These are phyloP conservation scores for Passalora sequoiae DNA, from an alignment of 2,329 filamentous ascomycete genomes.

Conservation along the genomic window DNA sequence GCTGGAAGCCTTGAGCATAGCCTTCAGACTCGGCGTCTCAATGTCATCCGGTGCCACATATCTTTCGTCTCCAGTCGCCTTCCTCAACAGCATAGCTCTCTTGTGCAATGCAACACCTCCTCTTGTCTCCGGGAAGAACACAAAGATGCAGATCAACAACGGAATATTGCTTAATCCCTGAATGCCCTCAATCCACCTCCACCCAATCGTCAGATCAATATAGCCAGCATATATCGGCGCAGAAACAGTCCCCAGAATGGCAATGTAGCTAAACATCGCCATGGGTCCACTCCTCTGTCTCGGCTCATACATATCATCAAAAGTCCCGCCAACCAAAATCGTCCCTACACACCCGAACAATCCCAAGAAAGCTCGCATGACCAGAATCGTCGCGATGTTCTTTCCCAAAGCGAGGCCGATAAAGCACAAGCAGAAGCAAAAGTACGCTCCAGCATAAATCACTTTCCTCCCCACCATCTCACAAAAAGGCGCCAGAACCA, in stretches of 20 bases:
- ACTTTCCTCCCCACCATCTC: slow-evolving; percentile 46
- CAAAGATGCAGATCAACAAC: slow-evolving; percentile 41
- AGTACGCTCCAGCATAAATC: slow-evolving; percentile 44
- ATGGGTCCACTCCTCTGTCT: slow-evolving; percentile 45
- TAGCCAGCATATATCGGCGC: slow-evolving; percentile 53
- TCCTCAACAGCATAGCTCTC: slow-evolving; percentile 46
- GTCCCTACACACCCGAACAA: slow-evolving; percentile 49
- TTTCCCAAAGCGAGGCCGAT: slow-evolving; percentile 46
- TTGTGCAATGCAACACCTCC: slow-evolving; percentile 46
- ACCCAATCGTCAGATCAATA: slow-evolving; percentile 50
- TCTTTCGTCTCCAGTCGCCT: slow-evolving; percentile 46
- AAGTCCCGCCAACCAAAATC: slow-evolving; percentile 48
- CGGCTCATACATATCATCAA: slow-evolving; percentile 47
- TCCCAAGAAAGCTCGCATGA: slow-evolving; percentile 45
- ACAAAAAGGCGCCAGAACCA: slow-evolving; percentile 48
- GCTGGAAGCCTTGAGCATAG: slow-evolving; percentile 46
- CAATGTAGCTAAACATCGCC: slow-evolving; percentile 47
- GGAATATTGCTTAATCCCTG: slow-evolving; percentile 50
- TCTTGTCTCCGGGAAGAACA: slow-evolving; percentile 46
- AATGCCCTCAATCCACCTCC: slow-evolving; percentile 53
- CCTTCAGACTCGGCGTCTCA: slow-evolving; percentile 46
- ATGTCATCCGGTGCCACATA: slow-evolving; percentile 50
- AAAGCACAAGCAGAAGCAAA: slow-evolving; percentile 46
- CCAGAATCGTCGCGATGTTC: slow-evolving; percentile 47
- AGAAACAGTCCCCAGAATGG: slow-evolving; percentile 49